Evolutionary conservation across 352 stramenopile species (phyloP).

Genomic region (Peronosclerospora sorghi): DNA sequence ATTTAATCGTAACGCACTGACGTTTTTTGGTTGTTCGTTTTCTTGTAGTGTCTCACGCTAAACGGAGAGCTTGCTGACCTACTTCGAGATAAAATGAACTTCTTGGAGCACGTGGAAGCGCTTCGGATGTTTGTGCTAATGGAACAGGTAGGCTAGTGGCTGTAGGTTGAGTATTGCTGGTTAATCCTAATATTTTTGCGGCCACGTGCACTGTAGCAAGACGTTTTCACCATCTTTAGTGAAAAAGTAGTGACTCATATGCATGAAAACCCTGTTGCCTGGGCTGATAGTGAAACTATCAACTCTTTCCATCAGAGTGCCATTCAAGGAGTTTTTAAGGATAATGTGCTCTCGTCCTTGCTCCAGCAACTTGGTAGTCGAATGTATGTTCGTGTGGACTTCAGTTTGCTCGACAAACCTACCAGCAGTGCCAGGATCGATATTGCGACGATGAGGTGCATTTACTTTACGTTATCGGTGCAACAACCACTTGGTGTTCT

Average conservation of each 20-base stretch:
- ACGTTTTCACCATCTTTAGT: constrained; percentile 43
- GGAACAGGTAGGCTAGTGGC: constrained; percentile 33
- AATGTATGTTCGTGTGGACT: constrained; percentile 38
- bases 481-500: constrained; percentile 45
- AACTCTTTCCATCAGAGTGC: constrained; percentile 40
- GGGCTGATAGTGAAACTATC: constrained; percentile 45
- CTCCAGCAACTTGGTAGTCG: constrained; percentile 32
- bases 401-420: constrained; percentile 31
- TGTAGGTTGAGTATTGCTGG: not conserved
- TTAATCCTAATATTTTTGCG: not conserved
- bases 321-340: constrained; percentile 37
- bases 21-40: too few species aligned
- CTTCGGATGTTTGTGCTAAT: constrained; percentile 61
- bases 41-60: constrained; percentile 28
- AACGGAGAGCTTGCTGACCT: constrained; percentile 39
- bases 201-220: constrained; percentile 33
- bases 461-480: constrained; percentile 44
- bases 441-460: constrained; percentile 40
- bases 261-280: constrained; percentile 36
- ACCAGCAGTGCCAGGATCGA: constrained; percentile 29
- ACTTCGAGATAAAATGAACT: constrained; percentile 41
- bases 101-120: constrained; percentile 36
- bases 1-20: too few species aligned
- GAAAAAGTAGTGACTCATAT: constrained; percentile 43
- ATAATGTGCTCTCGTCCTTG: constrained; percentile 26